Percentiles rank a stretch among this genome's conserved stretches.
Evolutionary conservation across 192 early-diverging fungal genomes (phyloP).

Genomic region (Podila epicladia): DNA sequence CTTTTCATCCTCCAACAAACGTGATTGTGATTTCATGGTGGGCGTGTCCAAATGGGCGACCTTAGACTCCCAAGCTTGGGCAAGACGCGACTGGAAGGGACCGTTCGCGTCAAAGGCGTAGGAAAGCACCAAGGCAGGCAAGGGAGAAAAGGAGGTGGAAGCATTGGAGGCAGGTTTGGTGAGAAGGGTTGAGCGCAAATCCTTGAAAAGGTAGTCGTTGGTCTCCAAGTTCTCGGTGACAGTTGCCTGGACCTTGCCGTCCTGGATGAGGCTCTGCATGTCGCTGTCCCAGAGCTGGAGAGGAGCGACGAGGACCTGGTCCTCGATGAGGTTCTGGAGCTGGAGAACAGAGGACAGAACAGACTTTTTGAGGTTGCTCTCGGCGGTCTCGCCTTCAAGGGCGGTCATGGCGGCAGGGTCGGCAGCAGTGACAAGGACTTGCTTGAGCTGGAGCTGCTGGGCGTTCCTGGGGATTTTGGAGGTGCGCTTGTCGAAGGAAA

Average conservation of each 20-base stretch:
- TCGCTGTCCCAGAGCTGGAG: constrained; percentile 43
- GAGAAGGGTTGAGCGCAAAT: constrained; percentile 32
- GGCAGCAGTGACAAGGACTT: constrained; percentile 59
- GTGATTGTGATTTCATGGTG: constrained; percentile 53
- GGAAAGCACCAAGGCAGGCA: constrained; percentile 52
- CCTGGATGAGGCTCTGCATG: constrained; percentile 28
- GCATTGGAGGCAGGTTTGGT: constrained; percentile 1
- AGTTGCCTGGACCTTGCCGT: constrained; percentile 43
- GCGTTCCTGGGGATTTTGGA: constrained; percentile 50
- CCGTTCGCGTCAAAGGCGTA: constrained; percentile 65
- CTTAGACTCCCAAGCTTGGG: constrained; percentile 62
- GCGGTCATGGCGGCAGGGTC: constrained; percentile 4
- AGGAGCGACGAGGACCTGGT: constrained; percentile 38
- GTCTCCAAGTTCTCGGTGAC: constrained; percentile 49
- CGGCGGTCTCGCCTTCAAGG: constrained; percentile 22
- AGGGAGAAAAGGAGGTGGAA: not conserved
- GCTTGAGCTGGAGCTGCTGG: constrained; percentile 67
- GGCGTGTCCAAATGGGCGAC: constrained; percentile 55
- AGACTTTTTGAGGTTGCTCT: constrained; percentile 39
- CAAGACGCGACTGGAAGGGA: constrained; percentile 49
- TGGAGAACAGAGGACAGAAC: constrained; percentile 57
- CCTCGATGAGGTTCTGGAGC: constrained; percentile 51
- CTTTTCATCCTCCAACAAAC: constrained; percentile 50
- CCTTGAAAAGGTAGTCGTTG: constrained; percentile 51
- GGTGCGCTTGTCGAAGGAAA: constrained; percentile 53